A percentile compares a stretch with the other conserved stretches of the same genome.
Evolutionary conservation across 371 early-diverging fungal genomes (phyloP).

Genomic region (Fennellomyces sp.): DNA sequence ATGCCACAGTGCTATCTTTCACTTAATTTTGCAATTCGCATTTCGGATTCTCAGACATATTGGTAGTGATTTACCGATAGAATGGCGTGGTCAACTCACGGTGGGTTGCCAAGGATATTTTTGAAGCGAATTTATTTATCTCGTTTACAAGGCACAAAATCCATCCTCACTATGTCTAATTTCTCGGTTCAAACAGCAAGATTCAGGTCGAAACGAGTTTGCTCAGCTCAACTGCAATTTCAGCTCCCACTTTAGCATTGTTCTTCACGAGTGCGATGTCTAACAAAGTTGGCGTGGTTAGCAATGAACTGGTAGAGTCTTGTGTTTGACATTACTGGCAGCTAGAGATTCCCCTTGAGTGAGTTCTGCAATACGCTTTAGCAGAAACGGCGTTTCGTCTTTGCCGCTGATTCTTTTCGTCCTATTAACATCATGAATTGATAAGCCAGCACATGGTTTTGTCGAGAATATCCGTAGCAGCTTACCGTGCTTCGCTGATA

Average conservation of each 20-base stretch:
- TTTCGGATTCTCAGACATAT: no score
- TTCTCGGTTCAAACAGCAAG: no score
- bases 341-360: slow-evolving; percentile 81
- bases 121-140: no score
- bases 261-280: slow-evolving; percentile 91
- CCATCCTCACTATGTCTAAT: no score
- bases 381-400: slow-evolving; percentile 89
- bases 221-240: slow-evolving; percentile 69
- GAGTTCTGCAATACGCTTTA: slow-evolving; percentile 78
- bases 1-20: no score
- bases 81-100: no score
- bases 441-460: background rate
- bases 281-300: no score
- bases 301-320: background rate
- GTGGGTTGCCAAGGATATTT: no score
- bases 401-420: slow-evolving; percentile 73
- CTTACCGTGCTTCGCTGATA: slow-evolving; percentile 66
- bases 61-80: no score
- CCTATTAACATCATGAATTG: slow-evolving; percentile 22
- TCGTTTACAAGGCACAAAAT: no score
- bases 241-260: slow-evolving; percentile 83
- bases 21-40: no score
- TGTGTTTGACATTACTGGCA: slow-evolving; percentile 65
- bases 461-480: background rate
- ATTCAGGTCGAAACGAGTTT: no score